Percentiles rank a stretch among this genome's conserved stretches.
Evolutionary conservation across 257 asterid species (phyloP).

Genomic region (Osmanthus fragrans): DNA sequence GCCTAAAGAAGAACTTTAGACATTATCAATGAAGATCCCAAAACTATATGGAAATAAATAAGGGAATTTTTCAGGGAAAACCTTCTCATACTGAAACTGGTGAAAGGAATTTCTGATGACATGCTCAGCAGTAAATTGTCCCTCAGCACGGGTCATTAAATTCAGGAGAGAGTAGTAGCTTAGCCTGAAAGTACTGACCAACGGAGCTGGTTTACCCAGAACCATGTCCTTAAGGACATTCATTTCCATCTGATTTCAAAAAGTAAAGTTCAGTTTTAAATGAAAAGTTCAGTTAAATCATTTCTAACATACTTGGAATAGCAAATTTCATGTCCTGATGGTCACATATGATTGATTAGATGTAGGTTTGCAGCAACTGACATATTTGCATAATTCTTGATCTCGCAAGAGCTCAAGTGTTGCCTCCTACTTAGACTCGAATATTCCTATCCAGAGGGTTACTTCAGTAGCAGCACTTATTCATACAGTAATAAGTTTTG

Average conservation of each 20-base stretch:
- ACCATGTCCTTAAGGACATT: constrained; percentile 90
- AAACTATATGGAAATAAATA: constrained; percentile 13
- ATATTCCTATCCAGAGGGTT: not conserved
- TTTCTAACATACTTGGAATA: constrained; percentile 4
- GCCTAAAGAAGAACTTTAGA: constrained; percentile 49
- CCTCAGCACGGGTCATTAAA: constrained; percentile 97
- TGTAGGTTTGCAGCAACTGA: not conserved
- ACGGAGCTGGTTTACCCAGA: constrained; percentile 96
- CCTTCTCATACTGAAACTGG: constrained; percentile 98
- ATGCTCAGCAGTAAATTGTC: constrained; percentile 98
- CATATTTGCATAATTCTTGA: constrained; percentile 1
- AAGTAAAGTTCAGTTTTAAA: constrained; percentile 10
- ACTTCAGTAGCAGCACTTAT: not conserved
- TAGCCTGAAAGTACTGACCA: constrained; percentile 94
- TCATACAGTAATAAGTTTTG: not conserved
- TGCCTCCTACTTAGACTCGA: not conserved
- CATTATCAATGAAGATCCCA: constrained; percentile 24
- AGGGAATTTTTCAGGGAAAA: constrained; percentile 29
- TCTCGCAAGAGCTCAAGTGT: not conserved
- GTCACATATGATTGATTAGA: not conserved
- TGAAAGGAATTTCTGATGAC: constrained; percentile 90
- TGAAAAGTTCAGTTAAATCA: constrained; percentile 5
- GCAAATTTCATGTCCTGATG: constrained; percentile 11
- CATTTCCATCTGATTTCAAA: constrained; percentile 86
- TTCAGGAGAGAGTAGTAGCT: constrained; percentile 94